A percentile compares a stretch with the other conserved stretches of the same genome.
These are phyloP conservation scores for Fusarium sp. DNA, from an alignment of 2,329 filamentous ascomycete species.

Conservation along the genomic window DNA sequence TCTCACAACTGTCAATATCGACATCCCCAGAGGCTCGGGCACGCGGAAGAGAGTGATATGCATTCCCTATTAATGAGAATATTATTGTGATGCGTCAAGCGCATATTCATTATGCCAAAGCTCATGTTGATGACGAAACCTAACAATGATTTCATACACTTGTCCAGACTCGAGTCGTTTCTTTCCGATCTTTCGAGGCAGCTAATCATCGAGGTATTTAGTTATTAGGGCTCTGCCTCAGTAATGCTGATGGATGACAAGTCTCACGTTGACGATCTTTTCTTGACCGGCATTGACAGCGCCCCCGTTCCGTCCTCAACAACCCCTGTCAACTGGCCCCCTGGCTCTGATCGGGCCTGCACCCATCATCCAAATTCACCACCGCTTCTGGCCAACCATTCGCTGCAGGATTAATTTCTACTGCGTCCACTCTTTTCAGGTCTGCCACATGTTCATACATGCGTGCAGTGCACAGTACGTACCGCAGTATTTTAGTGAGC, in stretches of 20 bases:
- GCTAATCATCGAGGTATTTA: background rate
- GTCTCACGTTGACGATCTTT: constrained; percentile 15
- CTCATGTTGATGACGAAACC: background rate
- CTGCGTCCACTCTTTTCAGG: constrained; percentile 20
- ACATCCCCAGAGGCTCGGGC: background rate
- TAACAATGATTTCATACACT: background rate
- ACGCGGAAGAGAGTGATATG: background rate
- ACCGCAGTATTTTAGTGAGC: background rate
- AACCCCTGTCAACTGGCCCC: constrained; percentile 31
- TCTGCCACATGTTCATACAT: constrained; percentile 27
- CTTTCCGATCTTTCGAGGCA: background rate
- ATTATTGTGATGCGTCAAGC: background rate
- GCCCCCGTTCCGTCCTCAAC: constrained; percentile 28
- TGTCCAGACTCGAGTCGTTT: background rate
- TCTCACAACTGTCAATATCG: constrained; percentile 8
- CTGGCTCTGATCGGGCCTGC: constrained; percentile 35
- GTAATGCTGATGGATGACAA: constrained; percentile 7
- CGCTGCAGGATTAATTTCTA: constrained; percentile 7
- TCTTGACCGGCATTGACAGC: constrained; percentile 31
- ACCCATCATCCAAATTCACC: constrained; percentile 13
- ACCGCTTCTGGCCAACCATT: constrained; percentile 21
- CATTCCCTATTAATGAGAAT: background rate
- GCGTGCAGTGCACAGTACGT: background rate
- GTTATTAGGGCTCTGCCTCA: background rate
- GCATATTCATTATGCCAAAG: background rate